A percentile compares a stretch with the other conserved stretches of the same genome.
Conservation (phyloP, 2,329 filamentous ascomycete genomes). For the Bipolaris zeicola region DNA sequence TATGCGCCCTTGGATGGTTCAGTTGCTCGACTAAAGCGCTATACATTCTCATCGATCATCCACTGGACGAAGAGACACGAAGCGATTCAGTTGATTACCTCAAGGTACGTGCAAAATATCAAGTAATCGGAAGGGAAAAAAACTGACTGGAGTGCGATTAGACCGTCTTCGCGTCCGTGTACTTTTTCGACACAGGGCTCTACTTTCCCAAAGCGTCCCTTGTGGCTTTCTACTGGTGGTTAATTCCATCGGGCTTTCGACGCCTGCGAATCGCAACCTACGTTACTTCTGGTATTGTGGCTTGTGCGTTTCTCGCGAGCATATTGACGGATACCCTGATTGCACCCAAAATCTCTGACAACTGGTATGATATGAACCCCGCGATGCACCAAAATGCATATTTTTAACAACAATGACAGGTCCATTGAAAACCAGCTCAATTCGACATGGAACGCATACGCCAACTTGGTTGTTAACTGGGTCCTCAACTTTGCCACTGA, state of each 20-base stretch:
- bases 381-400: not conserved
- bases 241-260: slow-evolving; percentile 27
- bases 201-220: slow-evolving; percentile 30
- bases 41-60: slow-evolving; percentile 23
- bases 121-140: not conserved
- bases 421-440: slow-evolving; percentile 25
- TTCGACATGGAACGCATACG: slow-evolving; percentile 29
- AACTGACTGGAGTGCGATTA: slow-evolving; percentile 1
- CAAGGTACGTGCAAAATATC: slow-evolving; percentile 6
- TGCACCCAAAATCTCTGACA: slow-evolving; percentile 20
- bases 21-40: slow-evolving; percentile 25
- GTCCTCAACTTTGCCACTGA: slow-evolving; percentile 27
- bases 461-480: slow-evolving; percentile 22
- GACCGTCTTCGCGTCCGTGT: slow-evolving; percentile 27
- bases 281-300: slow-evolving; percentile 11
- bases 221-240: slow-evolving; percentile 33
- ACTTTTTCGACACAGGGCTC: slow-evolving; percentile 30
- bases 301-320: slow-evolving; percentile 18
- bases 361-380: slow-evolving; percentile 19
- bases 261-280: slow-evolving; percentile 27
- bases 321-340: slow-evolving; percentile 24
- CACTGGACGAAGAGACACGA: slow-evolving; percentile 16
- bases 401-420: not conserved
- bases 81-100: slow-evolving; percentile 28
- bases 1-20: slow-evolving; percentile 26